Conservation (phyloP, 1,284 basidiomycete genomes). For the Naganishia albida region DNA sequence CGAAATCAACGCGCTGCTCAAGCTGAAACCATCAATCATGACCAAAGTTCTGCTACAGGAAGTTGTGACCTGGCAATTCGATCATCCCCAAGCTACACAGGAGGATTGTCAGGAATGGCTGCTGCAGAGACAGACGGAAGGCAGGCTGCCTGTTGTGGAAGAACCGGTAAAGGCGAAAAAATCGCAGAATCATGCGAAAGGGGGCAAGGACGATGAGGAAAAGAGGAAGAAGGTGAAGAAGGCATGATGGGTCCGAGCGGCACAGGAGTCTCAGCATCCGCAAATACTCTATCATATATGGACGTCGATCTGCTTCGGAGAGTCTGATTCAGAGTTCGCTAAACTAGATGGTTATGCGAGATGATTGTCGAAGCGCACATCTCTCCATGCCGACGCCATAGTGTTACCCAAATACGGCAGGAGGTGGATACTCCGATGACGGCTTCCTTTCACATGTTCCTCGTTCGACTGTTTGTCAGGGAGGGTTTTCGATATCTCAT, state of each 20-base stretch:
- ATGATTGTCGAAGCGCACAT: too few species aligned
- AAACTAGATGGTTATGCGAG: too few species aligned
- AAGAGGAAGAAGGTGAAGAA: conserved; percentile 31
- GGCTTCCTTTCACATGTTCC: too few species aligned
- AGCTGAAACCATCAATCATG: conserved; percentile 67
- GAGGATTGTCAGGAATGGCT: conserved; percentile 73
- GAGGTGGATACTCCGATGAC: too few species aligned
- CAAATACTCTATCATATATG: too few species aligned
- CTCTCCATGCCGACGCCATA: too few species aligned
- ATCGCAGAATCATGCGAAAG: conserved; percentile 9
- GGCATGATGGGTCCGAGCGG: not conserved
- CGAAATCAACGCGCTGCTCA: conserved; percentile 63
- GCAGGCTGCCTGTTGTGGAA: conserved; percentile 25
- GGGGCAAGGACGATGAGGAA: conserved; percentile 9
- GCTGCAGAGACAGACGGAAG: conserved; percentile 53
- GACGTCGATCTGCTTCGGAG: too few species aligned
- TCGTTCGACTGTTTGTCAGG: too few species aligned
- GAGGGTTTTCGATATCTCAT: too few species aligned
- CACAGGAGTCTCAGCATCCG: too few species aligned
- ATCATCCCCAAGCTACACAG: conserved; percentile 65
- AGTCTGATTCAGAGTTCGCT: too few species aligned
- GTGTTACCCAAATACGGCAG: too few species aligned
- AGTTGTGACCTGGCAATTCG: conserved; percentile 79
- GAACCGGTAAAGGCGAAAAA: conserved; percentile 25
- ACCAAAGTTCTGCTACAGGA: conserved; percentile 64